Base-by-base conservation (phyloP, 1,284 basidiomycete genomes). In the Schizophyllum commune region DNA sequence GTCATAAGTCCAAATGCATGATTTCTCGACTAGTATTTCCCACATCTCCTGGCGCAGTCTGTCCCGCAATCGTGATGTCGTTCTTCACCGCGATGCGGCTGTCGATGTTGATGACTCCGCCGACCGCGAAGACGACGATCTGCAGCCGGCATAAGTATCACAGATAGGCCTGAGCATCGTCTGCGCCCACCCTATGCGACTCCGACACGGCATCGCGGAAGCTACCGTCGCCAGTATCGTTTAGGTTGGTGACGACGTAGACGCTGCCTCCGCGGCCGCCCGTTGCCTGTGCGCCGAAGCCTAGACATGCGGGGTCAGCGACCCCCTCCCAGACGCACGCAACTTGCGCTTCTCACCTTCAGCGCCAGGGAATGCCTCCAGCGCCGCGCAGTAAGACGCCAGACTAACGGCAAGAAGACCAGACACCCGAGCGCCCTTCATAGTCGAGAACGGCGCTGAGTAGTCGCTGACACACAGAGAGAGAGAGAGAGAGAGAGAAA, bases 81-180 rank as follows among this genome's bases (percentile, higher is more conserved):
- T 63, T 65, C 55, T 70, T 74, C n/a, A 75, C 66, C 17, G 75
- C 72, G 32, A 75, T 68, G 21, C 73, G 71, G 54, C 60, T 60
- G 8, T 58, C 66, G 54, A 74, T 74, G 13, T 67, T 73, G 60
- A 75, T 74, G 57, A 75, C 52, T 17, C 73, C 73, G 4, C 73
- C 73, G 5, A 75, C 72, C 19, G 73, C 68, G 61, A 75, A 75
- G 0, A 74, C 71, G 19, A 75, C 71, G 58, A 73, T 71, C 70
- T 73, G 51, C 20, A 9, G 27, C 58, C 8, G n/a, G 13, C 21
- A 5, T 52, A 51, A 9, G 58, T 34, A 22, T 19, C 56, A 21
- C 34, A 34, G 8, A 6, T n/a, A 32, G 32, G 22, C 22, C 55
- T 9, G 60, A 55, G 15, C 5, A 39, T 13, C 9, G 39, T 17